phyloP scores from a whole-genome alignment of 2,329 filamentous ascomycete species.

The Fonsecaea multimorphosa region DNA sequence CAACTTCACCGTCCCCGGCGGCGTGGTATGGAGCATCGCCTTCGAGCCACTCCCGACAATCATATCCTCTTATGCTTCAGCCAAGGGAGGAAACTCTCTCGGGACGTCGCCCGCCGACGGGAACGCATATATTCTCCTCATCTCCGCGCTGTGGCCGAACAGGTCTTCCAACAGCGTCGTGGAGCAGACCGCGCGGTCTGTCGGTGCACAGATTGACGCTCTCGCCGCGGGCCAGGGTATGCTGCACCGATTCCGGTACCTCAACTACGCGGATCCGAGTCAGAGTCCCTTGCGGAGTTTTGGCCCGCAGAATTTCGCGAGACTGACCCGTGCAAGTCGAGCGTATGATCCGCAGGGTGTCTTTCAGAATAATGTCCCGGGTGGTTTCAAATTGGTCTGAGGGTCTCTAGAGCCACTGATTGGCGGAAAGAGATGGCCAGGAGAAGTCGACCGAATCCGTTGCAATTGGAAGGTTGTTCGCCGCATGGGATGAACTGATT shows the following conservation, averaged over 20 bases:
- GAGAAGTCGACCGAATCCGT: not conserved
- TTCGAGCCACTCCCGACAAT: not conserved
- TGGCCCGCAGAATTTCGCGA: conserved; percentile 48
- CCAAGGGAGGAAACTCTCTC: not conserved
- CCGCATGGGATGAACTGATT: not conserved
- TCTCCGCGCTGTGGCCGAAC: not conserved
- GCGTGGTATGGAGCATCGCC: not conserved
- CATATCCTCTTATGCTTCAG: not conserved
- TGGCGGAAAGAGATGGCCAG: too few species aligned
- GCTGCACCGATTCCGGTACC: conserved; percentile 41
- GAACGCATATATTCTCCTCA: not conserved
- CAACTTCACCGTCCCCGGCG: not conserved
- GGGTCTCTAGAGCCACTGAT: not conserved
- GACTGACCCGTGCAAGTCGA: conserved; percentile 37
- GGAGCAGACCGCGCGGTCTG: not conserved
- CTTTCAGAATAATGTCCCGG: conserved; percentile 42
- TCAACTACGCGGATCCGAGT: conserved; percentile 54
- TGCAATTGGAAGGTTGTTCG: not conserved
- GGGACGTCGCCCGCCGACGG: not conserved
- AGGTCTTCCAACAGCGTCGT: not conserved
- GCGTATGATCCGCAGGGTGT: conserved; percentile 42
- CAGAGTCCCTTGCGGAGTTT: conserved; percentile 54
- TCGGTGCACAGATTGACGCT: not conserved
- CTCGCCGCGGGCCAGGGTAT: not conserved
- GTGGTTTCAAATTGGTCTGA: conserved; percentile 41